Evolutionary conservation across 2,329 filamentous ascomycete species (phyloP), one percentile per base, ranked within the genome.

Genomic region (Biscogniauxia marginata): DNA sequence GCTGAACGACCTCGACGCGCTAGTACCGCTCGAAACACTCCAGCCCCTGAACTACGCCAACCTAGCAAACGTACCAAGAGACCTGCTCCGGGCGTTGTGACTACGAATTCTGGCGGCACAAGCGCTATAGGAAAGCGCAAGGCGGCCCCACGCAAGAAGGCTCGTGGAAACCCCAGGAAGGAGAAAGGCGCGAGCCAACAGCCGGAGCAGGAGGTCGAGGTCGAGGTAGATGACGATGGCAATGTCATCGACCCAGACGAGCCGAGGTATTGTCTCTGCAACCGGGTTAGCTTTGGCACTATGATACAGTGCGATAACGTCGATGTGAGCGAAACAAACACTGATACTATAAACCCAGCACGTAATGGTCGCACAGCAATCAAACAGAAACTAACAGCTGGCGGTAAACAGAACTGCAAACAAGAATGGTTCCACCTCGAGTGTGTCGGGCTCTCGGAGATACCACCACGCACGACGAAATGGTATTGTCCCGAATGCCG

Each of bases 401-500:
- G 62, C 56, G 58, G 51, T 56, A 54, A 59, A 62, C 66, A 81
- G 75, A 77, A 89, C 74, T 95, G 90, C 74, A 86, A 90, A 65
- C 85, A 85, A 60, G 89, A 93, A 72, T 95, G 90, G 90, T 95
- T 93, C 71, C 90, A 95, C 69, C 79, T 95, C 44, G 84, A 86
- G 61, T 95, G 90, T 67, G 88, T 95, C 5, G 85, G 81, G 4
- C 77, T 95, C 30, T 77, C 79, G 9, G 80, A 86, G 21, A 84
- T 89, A 57, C 89, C 90, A 9, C 82, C 86, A 2, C 79, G 88
- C 18, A 88, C 88, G 25, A 87, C 87, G 2, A 92, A 91, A 72
- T 95, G 90, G 90, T 95, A 91, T 67, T 95, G 90, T 71, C 89
- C 89, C 1, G 85, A 91, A 50, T 95, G 90, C 68, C 78, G 86